Percentiles rank a stretch among this genome's conserved stretches.
Evolutionary conservation across 345 rosid genomes (phyloP).

Genomic region (Pseudoturritis turrita): DNA sequence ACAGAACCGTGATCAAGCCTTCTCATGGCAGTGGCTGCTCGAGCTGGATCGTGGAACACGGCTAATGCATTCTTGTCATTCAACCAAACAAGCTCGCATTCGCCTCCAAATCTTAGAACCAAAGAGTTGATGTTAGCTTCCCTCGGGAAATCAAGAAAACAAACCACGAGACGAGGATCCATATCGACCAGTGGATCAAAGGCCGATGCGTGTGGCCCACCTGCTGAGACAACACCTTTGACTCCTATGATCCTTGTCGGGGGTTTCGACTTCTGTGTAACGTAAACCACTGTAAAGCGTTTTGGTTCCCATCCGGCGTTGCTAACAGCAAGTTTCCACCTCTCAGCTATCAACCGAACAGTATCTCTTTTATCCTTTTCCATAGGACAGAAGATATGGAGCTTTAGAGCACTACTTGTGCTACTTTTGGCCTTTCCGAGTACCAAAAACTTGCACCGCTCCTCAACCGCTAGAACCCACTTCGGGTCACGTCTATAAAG

Average conservation of each 20-base stretch:
- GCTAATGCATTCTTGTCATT: slow-evolving; percentile 85
- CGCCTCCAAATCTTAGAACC: slow-evolving; percentile 84
- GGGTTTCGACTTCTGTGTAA: slow-evolving; percentile 60
- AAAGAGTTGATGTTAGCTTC: slow-evolving; percentile 71
- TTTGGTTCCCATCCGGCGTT: slow-evolving; percentile 85
- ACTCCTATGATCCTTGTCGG: slow-evolving; percentile 64
- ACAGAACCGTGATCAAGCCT: slow-evolving; percentile 77
- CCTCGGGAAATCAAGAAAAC: slow-evolving; percentile 76
- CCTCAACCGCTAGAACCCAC: slow-evolving; percentile 82
- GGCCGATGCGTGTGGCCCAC: slow-evolving; percentile 38
- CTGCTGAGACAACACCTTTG: slow-evolving; percentile 43
- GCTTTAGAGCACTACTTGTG: slow-evolving; percentile 42
- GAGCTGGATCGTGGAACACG: slow-evolving; percentile 74
- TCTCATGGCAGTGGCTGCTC: slow-evolving; percentile 93
- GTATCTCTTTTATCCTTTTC: slow-evolving; percentile 80
- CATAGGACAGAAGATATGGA: slow-evolving; percentile 82
- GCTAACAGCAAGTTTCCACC: slow-evolving; percentile 70
- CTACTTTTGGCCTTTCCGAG: slow-evolving; percentile 60
- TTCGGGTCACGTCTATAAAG: slow-evolving; percentile 72
- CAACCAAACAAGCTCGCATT: slow-evolving; percentile 80
- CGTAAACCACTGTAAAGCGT: slow-evolving; percentile 67
- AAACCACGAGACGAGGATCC: slow-evolving; percentile 82
- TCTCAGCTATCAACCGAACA: slow-evolving; percentile 69
- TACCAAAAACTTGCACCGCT: slow-evolving; percentile 79
- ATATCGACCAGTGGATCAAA: slow-evolving; percentile 73